Evolutionary conservation across 2,329 filamentous ascomycete genomes (phyloP), one percentile per base, ranked within the genome.

Genomic region (Penicillium sp.): DNA sequence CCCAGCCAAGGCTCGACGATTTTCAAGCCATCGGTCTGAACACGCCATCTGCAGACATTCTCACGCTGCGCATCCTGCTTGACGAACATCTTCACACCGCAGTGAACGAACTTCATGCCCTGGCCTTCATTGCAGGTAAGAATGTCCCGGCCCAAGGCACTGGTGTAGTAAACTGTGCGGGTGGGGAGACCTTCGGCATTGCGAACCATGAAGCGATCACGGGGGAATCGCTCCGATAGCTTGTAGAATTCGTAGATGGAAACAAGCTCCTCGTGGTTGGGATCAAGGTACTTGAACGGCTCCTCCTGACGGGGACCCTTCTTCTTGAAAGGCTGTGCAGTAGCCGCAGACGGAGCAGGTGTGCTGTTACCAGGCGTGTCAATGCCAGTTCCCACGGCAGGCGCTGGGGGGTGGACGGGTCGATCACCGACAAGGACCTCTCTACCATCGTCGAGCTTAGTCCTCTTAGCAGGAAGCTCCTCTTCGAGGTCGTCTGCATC

Each of bases 41-140:
- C 93, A 41, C 93, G 83, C 93, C 93, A 98, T 51, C 85, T 81
- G 74, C 90, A 95, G 31, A 93, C 85, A 48, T 90, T 85, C 32
- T 85, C 83, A 5, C 84, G 86, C 52, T 95, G 90, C 0, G 88
- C 85, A 64, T 96, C 89, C 69, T 97, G 91, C 75, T 95, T 95
- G 76, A 97, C 93, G 68, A 95, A 98, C 88, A 97, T 97, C 73
- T 95, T 95, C 31, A 98, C 90, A 56, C 93, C 93, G 44, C 86
- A 91, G 70, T 98, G 93, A 43, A 98, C 87, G 65, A 98, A 95
- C 68, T 93, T 95, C 70, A 97, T 84, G 40, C 89, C 89, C 26
- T 86, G 84, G 38, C 88, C 87, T 69, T 96, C 89, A 67, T 98
- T 98, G 64, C 85, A 79, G 4, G 78, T 80, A 3, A 98, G 78